Percentiles rank a stretch among this genome's conserved stretches.
phyloP scores from a whole-genome alignment of 1,284 basidiomycete species.

The Mycena citricolor region DNA sequence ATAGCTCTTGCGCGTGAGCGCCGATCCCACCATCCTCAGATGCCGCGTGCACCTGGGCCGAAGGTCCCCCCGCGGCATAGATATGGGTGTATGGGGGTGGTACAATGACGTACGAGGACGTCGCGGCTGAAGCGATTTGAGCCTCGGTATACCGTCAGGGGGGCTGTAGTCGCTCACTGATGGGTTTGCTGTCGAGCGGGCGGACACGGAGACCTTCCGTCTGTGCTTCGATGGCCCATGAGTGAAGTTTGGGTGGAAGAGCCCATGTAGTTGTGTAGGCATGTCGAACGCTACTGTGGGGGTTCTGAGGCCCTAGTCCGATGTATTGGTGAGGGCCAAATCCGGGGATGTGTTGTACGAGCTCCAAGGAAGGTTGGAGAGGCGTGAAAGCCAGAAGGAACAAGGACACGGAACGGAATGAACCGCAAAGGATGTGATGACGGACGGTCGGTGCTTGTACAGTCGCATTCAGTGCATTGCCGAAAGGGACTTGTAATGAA shows the following conservation, averaged over 20 bases:
- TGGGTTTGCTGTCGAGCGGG: slow-evolving; percentile 42
- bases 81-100: slow-evolving; percentile 44
- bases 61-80: slow-evolving; percentile 49
- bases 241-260: slow-evolving; percentile 40
- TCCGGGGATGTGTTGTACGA: slow-evolving; percentile 40
- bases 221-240: slow-evolving; percentile 37
- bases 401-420: slow-evolving; percentile 48
- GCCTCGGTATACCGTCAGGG: neutral
- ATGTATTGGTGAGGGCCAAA: slow-evolving; percentile 52
- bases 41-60: slow-evolving; percentile 44
- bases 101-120: slow-evolving; percentile 48
- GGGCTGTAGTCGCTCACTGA: slow-evolving; percentile 35
- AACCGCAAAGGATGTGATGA: slow-evolving; percentile 45
- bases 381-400: slow-evolving; percentile 49
- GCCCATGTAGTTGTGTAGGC: slow-evolving; percentile 51
- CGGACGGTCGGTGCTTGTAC: slow-evolving; percentile 1
- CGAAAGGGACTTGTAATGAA: slow-evolving; percentile 8
- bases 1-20: slow-evolving; percentile 42
- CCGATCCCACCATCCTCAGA: slow-evolving; percentile 38
- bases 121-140: slow-evolving; percentile 38
- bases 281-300: slow-evolving; percentile 27
- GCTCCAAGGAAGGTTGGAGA: slow-evolving; percentile 35
- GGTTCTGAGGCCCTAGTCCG: slow-evolving; percentile 24
- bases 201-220: slow-evolving; percentile 30
- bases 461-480: slow-evolving; percentile 10